These are phyloP conservation scores for Fusarium keratoplasticum DNA, from an alignment of 2,329 filamentous ascomycete species.

Conservation along the genomic window DNA sequence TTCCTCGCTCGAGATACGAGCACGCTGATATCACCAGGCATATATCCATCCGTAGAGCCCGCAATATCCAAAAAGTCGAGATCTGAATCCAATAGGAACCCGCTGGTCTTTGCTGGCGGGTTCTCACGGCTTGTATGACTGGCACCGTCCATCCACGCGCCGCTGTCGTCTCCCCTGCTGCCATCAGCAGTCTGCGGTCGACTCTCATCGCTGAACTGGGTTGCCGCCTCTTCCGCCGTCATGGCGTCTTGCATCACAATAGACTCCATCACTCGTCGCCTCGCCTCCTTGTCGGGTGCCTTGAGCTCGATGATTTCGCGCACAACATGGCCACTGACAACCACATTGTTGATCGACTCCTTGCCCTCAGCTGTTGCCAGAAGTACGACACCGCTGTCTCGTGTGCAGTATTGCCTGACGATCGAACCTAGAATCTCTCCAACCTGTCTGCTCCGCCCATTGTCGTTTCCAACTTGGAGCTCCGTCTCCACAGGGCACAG, in stretches of 20 bases:
- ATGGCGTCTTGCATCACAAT: constrained; percentile 71
- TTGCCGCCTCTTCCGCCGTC: constrained; percentile 51
- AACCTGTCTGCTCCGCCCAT: constrained; percentile 90
- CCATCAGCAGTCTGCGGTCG: constrained; percentile 69
- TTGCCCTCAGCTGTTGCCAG: constrained; percentile 94
- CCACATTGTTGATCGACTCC: constrained; percentile 88
- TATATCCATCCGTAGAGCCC: constrained; percentile 95
- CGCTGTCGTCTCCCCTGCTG: constrained; percentile 63
- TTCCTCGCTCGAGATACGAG: constrained; percentile 89
- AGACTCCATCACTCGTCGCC: constrained; percentile 84
- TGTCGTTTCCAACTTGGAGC: constrained; percentile 92
- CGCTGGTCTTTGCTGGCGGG: constrained; percentile 57
- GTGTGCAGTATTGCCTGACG: constrained; percentile 84
- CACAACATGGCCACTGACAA: constrained; percentile 92
- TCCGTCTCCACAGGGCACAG: constrained; percentile 95
- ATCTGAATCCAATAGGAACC: constrained; percentile 78
- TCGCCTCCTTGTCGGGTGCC: constrained; percentile 91
- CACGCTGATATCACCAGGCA: constrained; percentile 92
- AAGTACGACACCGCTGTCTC: constrained; percentile 84
- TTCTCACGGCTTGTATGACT: constrained; percentile 64
- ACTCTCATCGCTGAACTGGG: constrained; percentile 58
- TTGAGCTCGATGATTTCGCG: constrained; percentile 91
- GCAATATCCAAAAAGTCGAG: constrained; percentile 94
- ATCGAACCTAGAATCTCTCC: constrained; percentile 89
- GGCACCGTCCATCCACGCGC: constrained; percentile 81